phyloP scores from a whole-genome alignment of 768 basidiomycete genomes.

The Gyrodon lividus region DNA sequence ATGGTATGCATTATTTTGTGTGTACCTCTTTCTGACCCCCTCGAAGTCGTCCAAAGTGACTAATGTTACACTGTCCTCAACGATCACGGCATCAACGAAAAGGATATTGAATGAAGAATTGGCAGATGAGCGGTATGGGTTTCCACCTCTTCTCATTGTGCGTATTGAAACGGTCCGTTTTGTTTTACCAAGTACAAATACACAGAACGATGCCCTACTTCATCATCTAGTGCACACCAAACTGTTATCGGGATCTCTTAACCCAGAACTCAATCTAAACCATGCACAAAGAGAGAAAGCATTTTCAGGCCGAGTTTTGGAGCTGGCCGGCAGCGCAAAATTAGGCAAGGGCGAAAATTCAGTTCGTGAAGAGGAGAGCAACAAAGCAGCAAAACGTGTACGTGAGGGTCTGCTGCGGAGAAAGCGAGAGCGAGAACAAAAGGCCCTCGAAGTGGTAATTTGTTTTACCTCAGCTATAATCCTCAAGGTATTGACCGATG shows the following conservation, averaged over 20 bases:
- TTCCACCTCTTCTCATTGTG: background rate
- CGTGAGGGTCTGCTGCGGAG: constrained; percentile 68
- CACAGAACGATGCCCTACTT: constrained; percentile 74
- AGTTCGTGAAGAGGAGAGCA: constrained; percentile 61
- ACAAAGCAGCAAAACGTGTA: constrained; percentile 68
- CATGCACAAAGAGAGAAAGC: constrained; percentile 73
- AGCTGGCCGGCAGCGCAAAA: constrained; percentile 64
- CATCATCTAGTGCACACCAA: constrained; percentile 80
- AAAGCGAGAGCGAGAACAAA: constrained; percentile 52
- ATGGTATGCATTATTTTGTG: constrained; percentile 52
- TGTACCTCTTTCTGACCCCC: constrained; percentile 3
- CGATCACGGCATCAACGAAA: constrained; percentile 19
- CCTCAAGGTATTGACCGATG: constrained; percentile 2
- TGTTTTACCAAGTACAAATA: constrained; percentile 56
- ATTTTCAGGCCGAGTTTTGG: constrained; percentile 72
- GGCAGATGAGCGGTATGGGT: constrained; percentile 56
- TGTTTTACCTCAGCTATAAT: background rate
- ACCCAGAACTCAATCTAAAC: constrained; percentile 57
- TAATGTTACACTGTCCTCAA: constrained; percentile 41
- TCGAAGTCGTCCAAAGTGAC: constrained; percentile 75
- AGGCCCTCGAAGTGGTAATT: constrained; percentile 66
- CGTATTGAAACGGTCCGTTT: background rate
- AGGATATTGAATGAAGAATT: constrained; percentile 36
- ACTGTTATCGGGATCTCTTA: constrained; percentile 70
- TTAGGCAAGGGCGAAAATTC: constrained; percentile 72